Conservation (phyloP, 495 filamentous ascomycete species). For the Aspergillus panamensis region DNA sequence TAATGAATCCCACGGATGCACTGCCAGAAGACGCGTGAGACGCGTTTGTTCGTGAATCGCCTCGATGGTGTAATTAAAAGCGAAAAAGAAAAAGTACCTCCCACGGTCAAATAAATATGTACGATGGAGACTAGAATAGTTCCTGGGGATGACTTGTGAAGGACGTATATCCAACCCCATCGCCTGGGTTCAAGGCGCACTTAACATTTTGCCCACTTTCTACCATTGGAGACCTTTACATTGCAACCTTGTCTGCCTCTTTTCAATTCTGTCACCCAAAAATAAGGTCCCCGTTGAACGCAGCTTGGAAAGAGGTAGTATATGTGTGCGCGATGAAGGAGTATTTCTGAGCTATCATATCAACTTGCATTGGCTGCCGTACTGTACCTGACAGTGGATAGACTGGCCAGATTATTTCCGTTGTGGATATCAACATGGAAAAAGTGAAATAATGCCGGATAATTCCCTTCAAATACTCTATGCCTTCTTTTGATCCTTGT, state of each 20-base stretch:
- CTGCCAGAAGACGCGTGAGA: neutral
- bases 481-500: neutral
- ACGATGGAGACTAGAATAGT: neutral
- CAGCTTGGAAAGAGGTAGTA: no score
- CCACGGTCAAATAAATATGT: neutral
- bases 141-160: neutral
- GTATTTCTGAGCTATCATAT: constrained; percentile 6
- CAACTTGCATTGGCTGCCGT: neutral
- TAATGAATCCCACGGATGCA: neutral
- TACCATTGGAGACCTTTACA: no score
- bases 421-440: neutral
- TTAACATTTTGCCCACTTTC: no score
- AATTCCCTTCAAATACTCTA: neutral
- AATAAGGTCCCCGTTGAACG: no score
- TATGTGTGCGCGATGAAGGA: no score
- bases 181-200: no score
- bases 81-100: neutral
- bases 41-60: neutral
- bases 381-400: neutral
- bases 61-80: neutral
- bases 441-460: neutral
- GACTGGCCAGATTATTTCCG: neutral
- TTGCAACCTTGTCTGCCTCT: no score
- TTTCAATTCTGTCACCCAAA: no score
- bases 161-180: neutral